phyloP scores from a whole-genome alignment of 2,329 filamentous ascomycete species.

The Cercospora janseana region DNA sequence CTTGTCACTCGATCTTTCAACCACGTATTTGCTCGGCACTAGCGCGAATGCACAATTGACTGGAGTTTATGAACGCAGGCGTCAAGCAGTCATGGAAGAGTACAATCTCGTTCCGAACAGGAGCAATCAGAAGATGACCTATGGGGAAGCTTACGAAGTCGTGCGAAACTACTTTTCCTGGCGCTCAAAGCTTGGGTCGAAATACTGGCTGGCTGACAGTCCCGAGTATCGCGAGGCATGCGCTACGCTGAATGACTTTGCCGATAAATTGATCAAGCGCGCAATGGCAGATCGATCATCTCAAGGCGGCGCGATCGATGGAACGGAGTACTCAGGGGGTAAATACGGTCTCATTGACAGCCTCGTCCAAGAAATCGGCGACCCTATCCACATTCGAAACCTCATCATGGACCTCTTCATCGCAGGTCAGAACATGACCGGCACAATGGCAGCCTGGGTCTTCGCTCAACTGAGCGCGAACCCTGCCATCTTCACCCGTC shows the following conservation, averaged over 20 bases:
- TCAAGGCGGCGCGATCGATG: neutral
- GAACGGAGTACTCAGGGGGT: neutral
- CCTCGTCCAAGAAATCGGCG: conserved; percentile 43
- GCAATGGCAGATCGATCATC: conserved; percentile 16
- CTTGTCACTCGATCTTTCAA: conserved; percentile 41
- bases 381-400: conserved; percentile 42
- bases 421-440: conserved; percentile 59
- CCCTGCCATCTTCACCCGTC: conserved; percentile 28
- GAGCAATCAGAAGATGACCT: conserved; percentile 17
- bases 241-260: conserved; percentile 25
- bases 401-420: conserved; percentile 49
- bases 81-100: conserved; percentile 25
- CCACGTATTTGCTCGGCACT: conserved; percentile 36
- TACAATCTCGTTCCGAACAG: conserved; percentile 26
- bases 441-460: conserved; percentile 46
- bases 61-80: conserved; percentile 20
- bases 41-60: conserved; percentile 30
- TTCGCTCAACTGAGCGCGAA: conserved; percentile 35
- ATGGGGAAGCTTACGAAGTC: conserved; percentile 24
- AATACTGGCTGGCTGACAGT: conserved; percentile 44
- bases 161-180: conserved; percentile 28
- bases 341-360: conserved; percentile 46
- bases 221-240: conserved; percentile 43
- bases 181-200: conserved; percentile 33
- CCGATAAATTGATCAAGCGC: conserved; percentile 21